phyloP scores from a whole-genome alignment of 306 rosid genomes.

The Leucaena leucocephala region DNA sequence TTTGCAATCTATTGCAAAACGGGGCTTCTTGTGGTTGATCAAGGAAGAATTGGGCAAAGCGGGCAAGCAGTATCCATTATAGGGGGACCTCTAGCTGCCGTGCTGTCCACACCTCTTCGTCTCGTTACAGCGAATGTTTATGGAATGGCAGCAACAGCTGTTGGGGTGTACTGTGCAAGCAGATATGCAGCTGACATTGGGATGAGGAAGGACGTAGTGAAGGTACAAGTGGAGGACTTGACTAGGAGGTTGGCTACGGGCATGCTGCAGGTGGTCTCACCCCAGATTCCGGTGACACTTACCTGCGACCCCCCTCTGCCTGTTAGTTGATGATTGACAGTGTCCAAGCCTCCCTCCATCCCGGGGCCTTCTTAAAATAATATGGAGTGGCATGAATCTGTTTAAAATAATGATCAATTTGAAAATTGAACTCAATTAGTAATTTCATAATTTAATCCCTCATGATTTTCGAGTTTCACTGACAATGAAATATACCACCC shows the following conservation, averaged over 20 bases:
- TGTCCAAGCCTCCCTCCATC: not conserved
- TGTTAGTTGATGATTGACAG: conserved; percentile 35
- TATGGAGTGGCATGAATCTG: no score
- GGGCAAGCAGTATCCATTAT: conserved; percentile 87
- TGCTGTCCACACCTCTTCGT: conserved; percentile 69
- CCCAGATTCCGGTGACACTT: conserved; percentile 45
- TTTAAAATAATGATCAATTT: no score
- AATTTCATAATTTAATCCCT: no score
- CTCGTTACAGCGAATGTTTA: conserved; percentile 71
- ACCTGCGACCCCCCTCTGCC: conserved; percentile 37
- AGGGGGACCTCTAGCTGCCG: conserved; percentile 95
- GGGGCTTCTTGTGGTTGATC: conserved; percentile 69
- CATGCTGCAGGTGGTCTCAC: conserved; percentile 60
- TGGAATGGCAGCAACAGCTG: conserved; percentile 75
- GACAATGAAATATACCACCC: no score
- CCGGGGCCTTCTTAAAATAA: no score
- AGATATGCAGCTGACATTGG: conserved; percentile 87
- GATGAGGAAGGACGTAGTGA: conserved; percentile 73
- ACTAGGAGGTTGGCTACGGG: conserved; percentile 63
- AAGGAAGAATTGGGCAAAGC: conserved; percentile 75
- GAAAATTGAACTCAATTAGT: no score
- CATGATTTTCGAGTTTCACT: no score
- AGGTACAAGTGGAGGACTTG: conserved; percentile 79
- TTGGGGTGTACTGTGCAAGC: conserved; percentile 82
- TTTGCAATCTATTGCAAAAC: conserved; percentile 96